A percentile compares a stretch with the other conserved stretches of the same genome.
Conservation (phyloP, 2,329 filamentous ascomycete genomes). For the Beauveria caledonica region DNA sequence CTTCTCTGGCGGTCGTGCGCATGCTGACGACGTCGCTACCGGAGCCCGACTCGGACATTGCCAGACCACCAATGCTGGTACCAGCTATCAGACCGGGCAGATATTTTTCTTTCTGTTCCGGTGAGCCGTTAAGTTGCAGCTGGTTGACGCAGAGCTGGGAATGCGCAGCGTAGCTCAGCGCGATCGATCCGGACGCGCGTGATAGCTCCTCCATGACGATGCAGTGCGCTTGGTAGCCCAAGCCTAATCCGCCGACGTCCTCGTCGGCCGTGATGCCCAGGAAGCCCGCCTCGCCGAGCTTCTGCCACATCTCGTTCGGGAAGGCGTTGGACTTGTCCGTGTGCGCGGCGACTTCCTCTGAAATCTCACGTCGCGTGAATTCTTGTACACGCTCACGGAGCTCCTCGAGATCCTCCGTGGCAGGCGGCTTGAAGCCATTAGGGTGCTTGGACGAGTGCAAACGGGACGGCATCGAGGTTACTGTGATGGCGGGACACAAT, state of each 20-base stretch:
- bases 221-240: slow-evolving; percentile 97
- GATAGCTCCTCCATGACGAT: slow-evolving; percentile 93
- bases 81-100: slow-evolving; percentile 77
- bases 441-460: slow-evolving; percentile 52
- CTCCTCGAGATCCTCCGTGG: slow-evolving; percentile 66
- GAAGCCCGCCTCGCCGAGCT: slow-evolving; percentile 84
- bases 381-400: slow-evolving; percentile 79
- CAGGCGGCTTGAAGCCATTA: slow-evolving; percentile 58
- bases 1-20: slow-evolving; percentile 73
- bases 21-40: slow-evolving; percentile 94
- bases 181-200: slow-evolving; percentile 75
- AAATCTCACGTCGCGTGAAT: slow-evolving; percentile 80
- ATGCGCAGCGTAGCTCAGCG: slow-evolving; percentile 89
- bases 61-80: slow-evolving; percentile 74
- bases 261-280: slow-evolving; percentile 91
- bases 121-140: slow-evolving; percentile 76
- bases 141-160: slow-evolving; percentile 96
- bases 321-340: slow-evolving; percentile 88
- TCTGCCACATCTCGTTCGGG: slow-evolving; percentile 85
- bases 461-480: slow-evolving; percentile 31
- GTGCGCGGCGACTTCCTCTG: slow-evolving; percentile 68
- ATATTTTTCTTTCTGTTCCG: slow-evolving; percentile 70
- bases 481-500: slow-evolving; percentile 20
- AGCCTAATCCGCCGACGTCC: slow-evolving; percentile 76
- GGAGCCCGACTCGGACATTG: slow-evolving; percentile 89